Base-by-base conservation (phyloP, 192 early-diverging fungal species). In the Coemansia sp. region DNA sequence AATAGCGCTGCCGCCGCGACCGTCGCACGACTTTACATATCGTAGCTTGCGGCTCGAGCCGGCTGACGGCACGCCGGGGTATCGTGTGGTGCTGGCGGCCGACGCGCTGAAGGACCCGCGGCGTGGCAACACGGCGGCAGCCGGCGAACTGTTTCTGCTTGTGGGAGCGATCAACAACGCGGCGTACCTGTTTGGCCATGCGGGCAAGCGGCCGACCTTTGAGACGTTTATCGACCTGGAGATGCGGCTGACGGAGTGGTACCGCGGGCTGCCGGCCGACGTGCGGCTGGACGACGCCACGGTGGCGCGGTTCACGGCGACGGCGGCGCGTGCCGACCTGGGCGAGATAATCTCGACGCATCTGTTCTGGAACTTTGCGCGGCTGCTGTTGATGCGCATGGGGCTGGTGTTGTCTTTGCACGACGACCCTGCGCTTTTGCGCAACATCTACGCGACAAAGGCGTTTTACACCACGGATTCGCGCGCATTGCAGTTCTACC, bases 361-460 rank as follows among this genome's bases (percentile, higher is more conserved):
- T 48, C 52, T 80, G 29, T 72, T 75, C 38, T 80, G 77, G 77
- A 80, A 80, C 72, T 80, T 80, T 69, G 73, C 78, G 40, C 78
- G 78, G 0, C 69, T 80, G 51, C 42, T 80, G 58, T 49, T 80
- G 66, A 80, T 80, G 78, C 69, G 68, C 33, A 80, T 80, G 78
- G 78, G 78, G 29, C 78, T 80, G 49, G 78, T 80, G 22, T 56
- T 80, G 56, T 80, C 78, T 25, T 48, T 80, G 30, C 48, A 63
- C 40, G 78, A 75, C 60, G 78, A 80, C 31, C 78, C 78, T 32
- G 63, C 67, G 54, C 57, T 69, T 66, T 60, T 80, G 67, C 78
- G 78, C 56, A 80, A 80, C 60, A 75, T 80, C 45, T 71, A 75
- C 57, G 70, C 65, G 14, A 80, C 73, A 20, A 66, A 72, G 63